Base-by-base conservation (phyloP, 192 early-diverging fungal species). In the Powellomyces hirtus region DNA sequence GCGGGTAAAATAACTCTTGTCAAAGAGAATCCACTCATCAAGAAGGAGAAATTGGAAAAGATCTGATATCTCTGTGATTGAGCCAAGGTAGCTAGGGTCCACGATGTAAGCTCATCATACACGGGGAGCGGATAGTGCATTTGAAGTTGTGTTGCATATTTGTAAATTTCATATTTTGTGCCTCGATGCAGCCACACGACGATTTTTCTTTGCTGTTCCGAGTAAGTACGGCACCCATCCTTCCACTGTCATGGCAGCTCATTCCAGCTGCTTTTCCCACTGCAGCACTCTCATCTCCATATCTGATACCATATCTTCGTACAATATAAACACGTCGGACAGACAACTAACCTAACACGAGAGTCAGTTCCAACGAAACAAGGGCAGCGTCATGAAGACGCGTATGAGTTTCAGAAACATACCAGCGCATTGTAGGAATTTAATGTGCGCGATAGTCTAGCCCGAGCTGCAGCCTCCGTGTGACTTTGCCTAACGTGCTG, bases 21-120 rank as follows among this genome's bases (percentile, higher is more conserved):
- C n/a, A 77, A 77, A 57, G 79, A 86, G 22, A 86, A 86, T 58
- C 84, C 84, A 11, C 50, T 81, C 27, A 59, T 86, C 26, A 72
- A 59, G 24, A 82, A 72, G 38, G 79, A 79, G 59, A 86, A 86
- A 60, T 44, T 84, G 20, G 44, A 16, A 33, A 77, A 75, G 68
- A 73, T 83, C 26, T 83, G 67, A 80, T n/a, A n/a, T n/a, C n/a
- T n/a, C n/a, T n/a, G n/a, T n/a, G n/a, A n/a, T n/a, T n/a, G n/a
- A n/a, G n/a, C n/a, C n/a, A n/a, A n/a, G n/a, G n/a, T n/a, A n/a
- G n/a, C n/a, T n/a, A n/a, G n/a, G n/a, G n/a, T n/a, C n/a, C n/a
- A n/a, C n/a, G n/a, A n/a, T n/a, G n/a, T n/a, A n/a, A n/a, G n/a
- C n/a, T n/a, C n/a, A n/a, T n/a, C n/a, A n/a, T n/a, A n/a, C n/a